These are phyloP conservation scores for Linnemannia exigua DNA, from an alignment of 192 early-diverging fungal species.

Conservation along the genomic window DNA sequence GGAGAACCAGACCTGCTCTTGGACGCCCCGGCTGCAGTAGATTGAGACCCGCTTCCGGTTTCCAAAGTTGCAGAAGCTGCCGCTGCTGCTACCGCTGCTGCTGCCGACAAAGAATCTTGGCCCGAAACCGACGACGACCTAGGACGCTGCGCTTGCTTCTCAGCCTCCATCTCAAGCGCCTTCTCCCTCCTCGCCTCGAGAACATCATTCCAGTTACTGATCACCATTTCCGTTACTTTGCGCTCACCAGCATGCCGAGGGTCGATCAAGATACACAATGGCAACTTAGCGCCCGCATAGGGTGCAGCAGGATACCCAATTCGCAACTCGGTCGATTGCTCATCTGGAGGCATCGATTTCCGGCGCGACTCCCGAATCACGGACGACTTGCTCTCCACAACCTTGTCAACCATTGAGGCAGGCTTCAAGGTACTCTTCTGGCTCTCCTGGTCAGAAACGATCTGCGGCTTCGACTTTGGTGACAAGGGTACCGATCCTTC, in stretches of 20 bases:
- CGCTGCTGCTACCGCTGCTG: not conserved
- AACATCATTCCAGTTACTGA: conserved; percentile 33
- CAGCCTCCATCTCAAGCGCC: conserved; percentile 9
- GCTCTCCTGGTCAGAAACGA: not conserved
- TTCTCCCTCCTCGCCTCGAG: conserved; percentile 17
- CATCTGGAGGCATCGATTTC: conserved; percentile 4
- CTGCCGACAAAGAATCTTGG: not conserved
- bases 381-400: not conserved
- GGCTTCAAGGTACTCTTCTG: not conserved
- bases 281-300: conserved; percentile 38
- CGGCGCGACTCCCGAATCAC: not conserved
- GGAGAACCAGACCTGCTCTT: not conserved
- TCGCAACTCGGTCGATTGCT: not conserved
- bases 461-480: not conserved
- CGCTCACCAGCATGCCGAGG: conserved; percentile 8
- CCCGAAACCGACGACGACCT: not conserved
- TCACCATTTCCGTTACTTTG: conserved; percentile 32
- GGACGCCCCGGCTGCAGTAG: not conserved
- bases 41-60: not conserved
- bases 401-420: not conserved
- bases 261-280: conserved; percentile 40
- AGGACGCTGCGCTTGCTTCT: not conserved
- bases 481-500: not conserved
- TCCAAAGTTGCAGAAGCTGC: not conserved
- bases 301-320: conserved; percentile 38